Conservation (phyloP, 2,329 filamentous ascomycete species). For the Zarea fungicola region DNA sequence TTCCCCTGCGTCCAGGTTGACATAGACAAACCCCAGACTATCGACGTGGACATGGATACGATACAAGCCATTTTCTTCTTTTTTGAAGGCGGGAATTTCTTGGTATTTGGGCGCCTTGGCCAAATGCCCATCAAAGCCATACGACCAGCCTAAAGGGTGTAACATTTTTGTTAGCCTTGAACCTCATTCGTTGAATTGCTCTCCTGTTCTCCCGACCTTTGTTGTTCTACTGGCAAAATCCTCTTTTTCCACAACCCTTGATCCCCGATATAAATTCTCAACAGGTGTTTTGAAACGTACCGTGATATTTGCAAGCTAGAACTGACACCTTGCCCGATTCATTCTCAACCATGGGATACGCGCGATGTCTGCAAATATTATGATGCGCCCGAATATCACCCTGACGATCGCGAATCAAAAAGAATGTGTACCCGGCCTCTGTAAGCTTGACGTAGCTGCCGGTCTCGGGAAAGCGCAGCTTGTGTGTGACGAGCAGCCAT, state of each 20-base stretch:
- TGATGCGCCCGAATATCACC: slow-evolving; percentile 19
- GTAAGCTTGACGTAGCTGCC: slow-evolving; percentile 18
- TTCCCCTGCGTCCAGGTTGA: slow-evolving; percentile 39
- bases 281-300: slow-evolving; percentile 4
- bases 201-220: too few species aligned
- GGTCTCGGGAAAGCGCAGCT: slow-evolving; percentile 16
- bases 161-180: not conserved
- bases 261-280: too few species aligned
- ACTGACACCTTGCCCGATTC: slow-evolving; percentile 15
- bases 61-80: slow-evolving; percentile 38
- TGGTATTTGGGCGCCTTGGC: slow-evolving; percentile 40
- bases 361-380: slow-evolving; percentile 19
- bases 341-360: slow-evolving; percentile 19
- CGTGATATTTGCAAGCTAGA: slow-evolving; percentile 16
- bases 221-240: too few species aligned
- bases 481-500: slow-evolving; percentile 49
- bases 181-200: not conserved
- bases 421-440: slow-evolving; percentile 19
- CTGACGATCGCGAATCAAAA: slow-evolving; percentile 19
- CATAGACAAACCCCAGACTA: slow-evolving; percentile 42
- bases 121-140: slow-evolving; percentile 37
- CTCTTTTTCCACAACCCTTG: too few species aligned
- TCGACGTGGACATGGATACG: slow-evolving; percentile 42
- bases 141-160: slow-evolving; percentile 36
- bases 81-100: slow-evolving; percentile 34